Evolutionary conservation across 495 filamentous ascomycete species (phyloP).

Genomic region (Xylaria palmicola): DNA sequence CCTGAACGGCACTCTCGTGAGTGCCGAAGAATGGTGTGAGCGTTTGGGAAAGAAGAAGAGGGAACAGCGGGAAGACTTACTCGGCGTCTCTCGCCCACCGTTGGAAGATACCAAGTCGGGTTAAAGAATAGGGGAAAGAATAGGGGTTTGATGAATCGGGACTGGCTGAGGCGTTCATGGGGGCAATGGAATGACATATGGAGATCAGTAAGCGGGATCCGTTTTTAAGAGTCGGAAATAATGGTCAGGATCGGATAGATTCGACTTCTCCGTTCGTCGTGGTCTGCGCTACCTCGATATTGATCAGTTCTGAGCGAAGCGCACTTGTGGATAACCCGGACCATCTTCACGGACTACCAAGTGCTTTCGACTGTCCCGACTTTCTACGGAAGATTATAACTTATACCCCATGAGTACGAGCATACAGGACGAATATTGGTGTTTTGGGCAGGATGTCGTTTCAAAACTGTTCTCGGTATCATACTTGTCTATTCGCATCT

Average conservation of each 20-base stretch:
- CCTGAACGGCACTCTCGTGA: constrained; percentile 77
- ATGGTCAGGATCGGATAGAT: background rate
- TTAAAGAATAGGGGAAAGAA: too few species aligned
- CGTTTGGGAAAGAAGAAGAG: constrained; percentile 60
- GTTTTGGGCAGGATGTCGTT: background rate
- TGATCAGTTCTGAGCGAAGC: background rate
- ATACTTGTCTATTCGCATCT: background rate
- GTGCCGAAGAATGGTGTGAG: constrained; percentile 85
- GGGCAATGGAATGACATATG: constrained; percentile 18
- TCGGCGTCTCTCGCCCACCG: constrained; percentile 14
- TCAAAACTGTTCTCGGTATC: background rate
- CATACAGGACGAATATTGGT: background rate
- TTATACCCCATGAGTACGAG: constrained; percentile 1
- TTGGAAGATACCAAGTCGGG: constrained; percentile 26
- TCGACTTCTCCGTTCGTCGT: background rate
- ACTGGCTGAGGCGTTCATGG: constrained; percentile 22
- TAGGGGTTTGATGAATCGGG: constrained; percentile 17
- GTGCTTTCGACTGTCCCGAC: background rate
- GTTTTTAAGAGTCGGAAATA: background rate
- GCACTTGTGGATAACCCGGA: background rate
- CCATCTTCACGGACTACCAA: background rate
- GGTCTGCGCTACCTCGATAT: background rate
- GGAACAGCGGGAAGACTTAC: constrained; percentile 27
- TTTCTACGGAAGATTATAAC: background rate
- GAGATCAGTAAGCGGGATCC: background rate